Evolutionary conservation across 2,329 filamentous ascomycete species (phyloP), one percentile per base, ranked within the genome.

Genomic region (Fusarium ambrosium): DNA sequence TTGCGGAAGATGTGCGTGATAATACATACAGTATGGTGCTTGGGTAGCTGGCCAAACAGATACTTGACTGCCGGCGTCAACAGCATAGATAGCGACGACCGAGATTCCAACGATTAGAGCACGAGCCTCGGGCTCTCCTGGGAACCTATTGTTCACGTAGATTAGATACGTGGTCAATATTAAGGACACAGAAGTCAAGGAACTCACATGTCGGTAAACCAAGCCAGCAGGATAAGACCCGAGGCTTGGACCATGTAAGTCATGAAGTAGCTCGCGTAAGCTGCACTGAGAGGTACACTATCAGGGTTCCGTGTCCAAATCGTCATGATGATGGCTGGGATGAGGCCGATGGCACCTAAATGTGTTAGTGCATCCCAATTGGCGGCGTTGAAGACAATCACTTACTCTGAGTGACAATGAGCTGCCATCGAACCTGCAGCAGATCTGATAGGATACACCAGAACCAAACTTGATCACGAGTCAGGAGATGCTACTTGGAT

Each of bases 141-240:
- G 53, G 7, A 20, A 64, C 13, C 9, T 6, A 4, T 64, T 53
- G 53, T 2, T 53, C 6, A 34, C 14, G 6, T 4, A 32, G 3
- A 9, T 53, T 20, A 53, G 48, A 29, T 7, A 3, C 48, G 4
- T 53, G 18, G 11, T 10, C 20, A 9, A 24, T 8, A 10, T 32
- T 4, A 32, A 32, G 29, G 9, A 32, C 29, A 32, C 29, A 32
- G 29, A 32, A 29, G 29, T 32, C 29, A 32, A 32, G 1, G 29
- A 32, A 32, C 81, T 60, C 20, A 37, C 53, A 58, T 58, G 9
- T 58, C 53, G 13, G 53, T 58, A 36, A 58, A 58, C 53, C 32
- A 58, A 5, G 53, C 27, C 0, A 58, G 53, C 0, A 58, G 27
- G 4, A 58, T 58, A 6, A 58, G 32, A 0, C 53, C 53, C 20